Conservation (phyloP, 371 early-diverging fungal genomes). For the Actinomucor elegans region DNA sequence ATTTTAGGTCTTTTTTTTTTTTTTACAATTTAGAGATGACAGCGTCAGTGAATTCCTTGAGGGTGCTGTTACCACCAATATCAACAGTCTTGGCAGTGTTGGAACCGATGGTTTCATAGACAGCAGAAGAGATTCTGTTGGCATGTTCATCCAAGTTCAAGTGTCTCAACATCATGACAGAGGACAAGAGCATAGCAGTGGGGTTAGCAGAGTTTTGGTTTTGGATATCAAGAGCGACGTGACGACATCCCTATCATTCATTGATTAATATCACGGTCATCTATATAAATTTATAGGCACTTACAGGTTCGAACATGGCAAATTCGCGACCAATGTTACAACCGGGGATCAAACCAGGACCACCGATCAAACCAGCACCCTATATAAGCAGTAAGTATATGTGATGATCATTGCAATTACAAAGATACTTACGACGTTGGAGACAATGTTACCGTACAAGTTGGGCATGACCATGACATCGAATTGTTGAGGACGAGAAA, state of each 20-base stretch:
- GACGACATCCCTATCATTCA: conserved; percentile 78
- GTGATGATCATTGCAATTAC: too few relatives aligned
- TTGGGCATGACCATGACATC: conserved; percentile 98
- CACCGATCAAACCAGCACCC: conserved; percentile 95
- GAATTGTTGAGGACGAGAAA: conserved; percentile 94
- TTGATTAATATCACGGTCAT: not conserved
- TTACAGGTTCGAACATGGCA: conserved; percentile 92
- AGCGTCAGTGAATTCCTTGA: conserved; percentile 89
- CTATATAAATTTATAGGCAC: not conserved
- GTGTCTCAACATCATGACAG: conserved; percentile 93
- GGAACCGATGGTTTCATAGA: conserved; percentile 33
- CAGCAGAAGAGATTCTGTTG: conserved; percentile 79
- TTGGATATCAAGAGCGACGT: conserved; percentile 92
- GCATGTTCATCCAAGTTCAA: conserved; percentile 85
- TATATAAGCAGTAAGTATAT: not conserved
- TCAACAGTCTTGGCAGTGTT: conserved; percentile 40
- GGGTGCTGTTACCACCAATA: conserved; percentile 57
- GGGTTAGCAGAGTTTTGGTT: conserved; percentile 94
- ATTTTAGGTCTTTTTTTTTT: not conserved
- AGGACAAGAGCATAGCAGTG: conserved; percentile 84
- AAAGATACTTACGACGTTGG: conserved; percentile 68
- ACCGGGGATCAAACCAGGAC: conserved; percentile 94
- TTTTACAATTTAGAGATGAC: conserved; percentile 68
- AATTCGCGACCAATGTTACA: conserved; percentile 94
- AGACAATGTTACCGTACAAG: conserved; percentile 96